phyloP scores from a whole-genome alignment of 805 yeast species.

The Wickerhamiella bombiphila region DNA sequence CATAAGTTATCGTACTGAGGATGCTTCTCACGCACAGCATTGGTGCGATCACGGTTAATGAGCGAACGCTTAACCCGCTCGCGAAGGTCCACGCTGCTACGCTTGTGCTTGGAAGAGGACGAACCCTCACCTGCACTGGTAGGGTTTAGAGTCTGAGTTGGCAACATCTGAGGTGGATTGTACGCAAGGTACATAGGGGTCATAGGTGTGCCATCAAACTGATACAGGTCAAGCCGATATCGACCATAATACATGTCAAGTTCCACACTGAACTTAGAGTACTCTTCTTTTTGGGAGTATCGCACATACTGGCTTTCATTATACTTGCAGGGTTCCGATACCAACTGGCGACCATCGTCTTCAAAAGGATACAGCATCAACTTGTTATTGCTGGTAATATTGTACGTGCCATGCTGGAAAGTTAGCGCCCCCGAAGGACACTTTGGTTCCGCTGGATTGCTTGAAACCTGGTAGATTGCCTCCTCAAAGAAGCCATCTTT shows the following conservation, averaged over 20 bases:
- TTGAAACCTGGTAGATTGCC: slow-evolving; percentile 61
- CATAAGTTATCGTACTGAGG: slow-evolving; percentile 20
- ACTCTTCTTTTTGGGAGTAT: slow-evolving; percentile 53
- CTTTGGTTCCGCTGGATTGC: slow-evolving; percentile 35
- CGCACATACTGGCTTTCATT: slow-evolving; percentile 45
- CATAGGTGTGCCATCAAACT: slow-evolving; percentile 56
- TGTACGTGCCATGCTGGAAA: slow-evolving; percentile 81
- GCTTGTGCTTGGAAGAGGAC: slow-evolving; percentile 8
- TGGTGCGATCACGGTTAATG: slow-evolving; percentile 68
- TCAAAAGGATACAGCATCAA: slow-evolving; percentile 55
- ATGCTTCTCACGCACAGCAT: slow-evolving; percentile 31
- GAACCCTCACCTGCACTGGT: slow-evolving; percentile 25
- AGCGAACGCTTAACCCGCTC: slow-evolving; percentile 50
- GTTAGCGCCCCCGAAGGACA: slow-evolving; percentile 75
- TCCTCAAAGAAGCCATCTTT: slow-evolving; percentile 84
- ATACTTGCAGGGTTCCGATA: slow-evolving; percentile 63
- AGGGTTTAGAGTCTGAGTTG: slow-evolving; percentile 83
- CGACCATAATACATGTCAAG: slow-evolving; percentile 77
- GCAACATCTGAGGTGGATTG: slow-evolving; percentile 91
- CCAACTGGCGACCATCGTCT: slow-evolving; percentile 85
- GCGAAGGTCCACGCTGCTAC: slow-evolving; percentile 6
- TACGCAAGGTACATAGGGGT: slow-evolving; percentile 88
- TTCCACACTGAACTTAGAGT: slow-evolving; percentile 40
- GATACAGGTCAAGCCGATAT: slow-evolving; percentile 55
- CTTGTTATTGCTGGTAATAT: slow-evolving; percentile 46